Evolutionary conservation across 2,329 filamentous ascomycete species (phyloP).

Genomic region (Aspergillus fumigatiaffinis): DNA sequence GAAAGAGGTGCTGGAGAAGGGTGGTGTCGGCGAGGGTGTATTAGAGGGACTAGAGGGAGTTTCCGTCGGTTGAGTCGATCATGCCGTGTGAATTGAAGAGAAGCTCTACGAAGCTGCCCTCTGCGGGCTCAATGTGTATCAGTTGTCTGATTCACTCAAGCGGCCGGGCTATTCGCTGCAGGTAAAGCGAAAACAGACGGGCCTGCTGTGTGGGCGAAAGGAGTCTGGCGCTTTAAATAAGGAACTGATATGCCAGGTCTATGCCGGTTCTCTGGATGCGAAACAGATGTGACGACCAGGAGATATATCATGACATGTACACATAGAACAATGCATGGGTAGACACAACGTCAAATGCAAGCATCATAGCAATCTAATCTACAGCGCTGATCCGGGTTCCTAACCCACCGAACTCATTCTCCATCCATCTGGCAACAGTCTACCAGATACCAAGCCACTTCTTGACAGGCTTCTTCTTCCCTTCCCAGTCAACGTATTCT

Average conservation of each 20-base stretch:
- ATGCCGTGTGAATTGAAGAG: not conserved
- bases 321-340: constrained; percentile 16
- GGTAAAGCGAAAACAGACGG: not conserved
- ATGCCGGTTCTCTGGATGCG: not conserved
- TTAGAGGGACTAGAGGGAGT: constrained; percentile 70
- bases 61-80: constrained; percentile 53
- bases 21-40: constrained; percentile 82
- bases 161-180: not conserved
- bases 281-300: not conserved
- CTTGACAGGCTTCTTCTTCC: constrained; percentile 58
- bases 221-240: not conserved
- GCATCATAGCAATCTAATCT: constrained; percentile 1
- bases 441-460: constrained; percentile 84
- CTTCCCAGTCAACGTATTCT: constrained; percentile 33
- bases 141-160: not conserved
- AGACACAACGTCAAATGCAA: constrained; percentile 17
- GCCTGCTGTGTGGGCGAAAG: not conserved
- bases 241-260: not conserved
- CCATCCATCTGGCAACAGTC: not conserved
- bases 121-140: not conserved
- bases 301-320: constrained; percentile 11
- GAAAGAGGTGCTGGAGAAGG: constrained; percentile 68
- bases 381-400: constrained; percentile 1
- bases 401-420: not conserved
- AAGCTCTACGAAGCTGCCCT: not conserved